Base-by-base conservation (phyloP, 2,329 filamentous ascomycete species). In the Penicillium crustosum region DNA sequence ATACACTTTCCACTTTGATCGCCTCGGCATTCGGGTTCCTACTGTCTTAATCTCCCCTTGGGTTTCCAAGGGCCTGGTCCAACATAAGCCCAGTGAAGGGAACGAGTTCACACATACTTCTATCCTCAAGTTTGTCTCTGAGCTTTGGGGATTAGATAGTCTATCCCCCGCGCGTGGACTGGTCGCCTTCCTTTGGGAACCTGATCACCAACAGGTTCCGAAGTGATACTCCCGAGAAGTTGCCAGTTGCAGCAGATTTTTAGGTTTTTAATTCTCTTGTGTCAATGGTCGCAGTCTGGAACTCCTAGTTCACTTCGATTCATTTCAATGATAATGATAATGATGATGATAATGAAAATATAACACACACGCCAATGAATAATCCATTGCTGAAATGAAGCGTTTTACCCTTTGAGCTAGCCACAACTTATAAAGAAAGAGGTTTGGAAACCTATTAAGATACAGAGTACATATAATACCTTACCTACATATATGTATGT, bases 101-200 rank as follows among this genome's bases (percentile, higher is more conserved):
- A 75, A 74, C 21, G 74, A 78, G 36, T 81, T 80, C 64, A 76
- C 74, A 4, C 77, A 78, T 52, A 79, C 77, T 4, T 77, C 74
- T 4, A 77, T 81, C 48, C 67, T 81, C 12, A 74, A 73, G 55
- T 77, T 75, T 25, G 63, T 80, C 25, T 70, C 74, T 27, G 72
- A 79, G 49, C 72, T 81, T 21, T 81, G 77, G 73, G 75, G 68
- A 38, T 66, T 79, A 63, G 74, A 70, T 19, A 68, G 68, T 15
- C 71, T 76, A 51, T 77, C 72, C 8, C 8, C 72, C 71, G 0
- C 71, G 75, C 0, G 75, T 78, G 17, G 70, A 71, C 50, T 70
- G 70, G 66, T 72, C 73, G 2, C 70, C 76, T 6, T 73, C 74
- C 2, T 79, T 79, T 42, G 69, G 70, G 23, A 61, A 64, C 19